Evolutionary conservation across 2,329 filamentous ascomycete genomes (phyloP).

Genomic region (Colletotrichum echinochloae): DNA sequence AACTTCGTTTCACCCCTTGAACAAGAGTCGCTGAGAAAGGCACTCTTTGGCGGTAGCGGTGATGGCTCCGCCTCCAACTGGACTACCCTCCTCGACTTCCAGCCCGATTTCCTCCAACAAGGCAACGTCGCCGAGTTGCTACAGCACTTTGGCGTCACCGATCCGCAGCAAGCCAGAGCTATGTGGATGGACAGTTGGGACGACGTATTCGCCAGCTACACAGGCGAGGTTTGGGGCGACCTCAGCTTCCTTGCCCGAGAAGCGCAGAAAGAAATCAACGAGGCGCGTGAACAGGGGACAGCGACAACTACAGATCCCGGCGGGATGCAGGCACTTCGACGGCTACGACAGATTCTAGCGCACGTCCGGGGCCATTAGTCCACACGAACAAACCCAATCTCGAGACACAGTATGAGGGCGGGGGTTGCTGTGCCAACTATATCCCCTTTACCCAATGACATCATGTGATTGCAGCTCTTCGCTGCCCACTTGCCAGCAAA

Average conservation of each 20-base stretch:
- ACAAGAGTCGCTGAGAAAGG: constrained; percentile 42
- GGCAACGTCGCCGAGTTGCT: constrained; percentile 13
- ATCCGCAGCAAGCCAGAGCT: constrained; percentile 54
- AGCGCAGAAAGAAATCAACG: constrained; percentile 67
- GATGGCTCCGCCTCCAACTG: constrained; percentile 46
- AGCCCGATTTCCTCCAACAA: constrained; percentile 56
- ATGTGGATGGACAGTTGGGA: constrained; percentile 68
- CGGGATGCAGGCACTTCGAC: constrained; percentile 49
- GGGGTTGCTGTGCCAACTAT: constrained; percentile 38
- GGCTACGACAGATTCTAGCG: constrained; percentile 53
- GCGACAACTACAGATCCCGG: not conserved
- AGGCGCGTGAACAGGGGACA: constrained; percentile 39
- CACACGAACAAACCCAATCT: not conserved
- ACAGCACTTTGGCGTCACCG: constrained; percentile 54
- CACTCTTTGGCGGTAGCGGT: constrained; percentile 44
- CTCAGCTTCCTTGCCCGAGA: constrained; percentile 66
- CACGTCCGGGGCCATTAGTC: constrained; percentile 49
- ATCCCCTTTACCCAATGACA: constrained; percentile 30
- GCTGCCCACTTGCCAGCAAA: constrained; percentile 6
- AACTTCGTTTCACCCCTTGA: constrained; percentile 41
- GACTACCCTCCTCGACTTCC: constrained; percentile 64
- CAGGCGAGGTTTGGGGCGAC: constrained; percentile 77
- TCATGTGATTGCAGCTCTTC: constrained; percentile 24
- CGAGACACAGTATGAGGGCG: not conserved
- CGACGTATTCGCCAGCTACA: constrained; percentile 66